These are phyloP conservation scores for Chrysochromulina tobinii DNA, from an alignment of 78 protist genomes.

Conservation along the genomic window DNA sequence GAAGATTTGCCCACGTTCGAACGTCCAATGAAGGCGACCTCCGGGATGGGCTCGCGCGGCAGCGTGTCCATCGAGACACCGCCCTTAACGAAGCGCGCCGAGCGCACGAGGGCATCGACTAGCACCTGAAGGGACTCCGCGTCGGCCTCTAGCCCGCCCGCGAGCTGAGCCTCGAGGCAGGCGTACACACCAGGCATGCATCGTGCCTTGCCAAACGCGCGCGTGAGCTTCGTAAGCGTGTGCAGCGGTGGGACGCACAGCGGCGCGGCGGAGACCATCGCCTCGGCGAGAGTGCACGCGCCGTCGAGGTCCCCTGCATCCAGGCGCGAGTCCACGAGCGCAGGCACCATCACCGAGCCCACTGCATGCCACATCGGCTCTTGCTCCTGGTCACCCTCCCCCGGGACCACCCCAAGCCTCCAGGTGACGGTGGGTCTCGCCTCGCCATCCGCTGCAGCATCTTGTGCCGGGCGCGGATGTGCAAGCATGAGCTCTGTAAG, in stretches of 20 bases:
- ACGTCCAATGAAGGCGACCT: neutral
- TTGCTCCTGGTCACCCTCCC: neutral
- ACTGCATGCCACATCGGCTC: neutral
- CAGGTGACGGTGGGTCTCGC: neutral
- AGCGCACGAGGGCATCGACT: neutral
- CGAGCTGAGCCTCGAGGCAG: neutral
- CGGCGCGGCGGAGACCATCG: no score
- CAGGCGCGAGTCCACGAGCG: neutral
- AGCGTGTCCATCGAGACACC: neutral
- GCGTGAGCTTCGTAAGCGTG: neutral
- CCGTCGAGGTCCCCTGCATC: neutral
- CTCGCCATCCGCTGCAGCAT: neutral
- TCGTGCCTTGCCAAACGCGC: neutral
- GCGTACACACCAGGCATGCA: neutral
- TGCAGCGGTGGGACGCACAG: neutral
- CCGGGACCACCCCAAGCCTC: neutral
- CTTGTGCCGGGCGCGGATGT: no score
- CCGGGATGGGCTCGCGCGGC: neutral
- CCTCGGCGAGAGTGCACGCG: neutral
- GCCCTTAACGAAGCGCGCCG: neutral
- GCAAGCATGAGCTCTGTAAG: neutral
- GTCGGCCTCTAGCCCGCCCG: neutral
- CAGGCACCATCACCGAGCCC: no score
- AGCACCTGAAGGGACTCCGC: neutral
- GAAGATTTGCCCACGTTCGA: constrained; percentile 17